Evolutionary conservation across 306 rosid species (phyloP).

Genomic region (Mimosa pudica): DNA sequence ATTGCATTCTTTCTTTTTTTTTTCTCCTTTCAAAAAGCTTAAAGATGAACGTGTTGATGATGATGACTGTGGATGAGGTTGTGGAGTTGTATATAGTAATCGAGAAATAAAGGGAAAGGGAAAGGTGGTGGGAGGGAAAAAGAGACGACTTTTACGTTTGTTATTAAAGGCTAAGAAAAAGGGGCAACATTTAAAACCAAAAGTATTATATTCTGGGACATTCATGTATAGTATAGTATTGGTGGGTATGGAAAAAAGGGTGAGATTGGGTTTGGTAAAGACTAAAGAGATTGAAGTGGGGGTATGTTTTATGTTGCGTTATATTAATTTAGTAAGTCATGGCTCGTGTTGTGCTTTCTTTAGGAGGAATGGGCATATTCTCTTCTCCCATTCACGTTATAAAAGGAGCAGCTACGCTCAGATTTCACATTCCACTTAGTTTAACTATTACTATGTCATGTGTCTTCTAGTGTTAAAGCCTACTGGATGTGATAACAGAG

Average conservation of each 20-base stretch:
- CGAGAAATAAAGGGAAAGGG: slow-evolving; percentile 24
- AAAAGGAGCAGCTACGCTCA: neutral
- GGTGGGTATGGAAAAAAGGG: neutral
- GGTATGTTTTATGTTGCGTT: neutral
- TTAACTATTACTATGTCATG: neutral
- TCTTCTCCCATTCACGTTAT: neutral
- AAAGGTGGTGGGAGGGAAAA: slow-evolving; percentile 15
- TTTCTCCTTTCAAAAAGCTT: neutral
- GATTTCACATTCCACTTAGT: neutral
- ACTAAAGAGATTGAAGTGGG: neutral
- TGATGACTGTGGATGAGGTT: neutral
- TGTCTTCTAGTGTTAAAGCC: neutral
- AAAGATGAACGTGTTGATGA: neutral
- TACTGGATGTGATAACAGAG: slow-evolving; percentile 14
- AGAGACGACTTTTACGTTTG: neutral
- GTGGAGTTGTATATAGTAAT: slow-evolving; percentile 26
- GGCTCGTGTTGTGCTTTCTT: no score
- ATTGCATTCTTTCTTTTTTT: slow-evolving; percentile 30
- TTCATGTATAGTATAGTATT: no score
- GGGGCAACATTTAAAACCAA: slow-evolving; percentile 36
- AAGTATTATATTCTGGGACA: neutral
- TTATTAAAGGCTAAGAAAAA: slow-evolving; percentile 16
- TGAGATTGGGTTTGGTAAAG: neutral
- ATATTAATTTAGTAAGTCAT: no score
- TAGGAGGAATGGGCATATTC: neutral